Base-by-base conservation (phyloP, 805 yeast species). In the Kockiozyma suomiensis region DNA sequence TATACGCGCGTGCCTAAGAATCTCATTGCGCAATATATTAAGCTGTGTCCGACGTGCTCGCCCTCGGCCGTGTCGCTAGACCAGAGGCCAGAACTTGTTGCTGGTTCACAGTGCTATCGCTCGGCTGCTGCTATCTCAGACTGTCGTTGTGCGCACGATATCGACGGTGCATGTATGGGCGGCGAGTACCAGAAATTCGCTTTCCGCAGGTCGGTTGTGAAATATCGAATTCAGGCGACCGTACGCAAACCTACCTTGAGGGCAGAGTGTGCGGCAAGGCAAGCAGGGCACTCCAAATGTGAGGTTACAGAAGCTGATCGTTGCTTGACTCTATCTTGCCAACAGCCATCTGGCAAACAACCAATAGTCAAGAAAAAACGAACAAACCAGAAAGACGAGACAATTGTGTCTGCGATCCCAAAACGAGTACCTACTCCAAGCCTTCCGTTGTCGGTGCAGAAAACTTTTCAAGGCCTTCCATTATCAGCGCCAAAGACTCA, bases 61-160 rank as follows among this genome's bases (percentile, higher is more conserved):
- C 79, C 93, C 68, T 77, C 84, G 7, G 79, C 87, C 15, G 85
- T 91, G 50, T 88, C 93, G 0, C 97, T 97, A 45, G 80, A 82
- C 45, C 79, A 87, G 5, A 88, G 88, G 71, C 86, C 86, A 1
- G 97, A 62, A 43, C 56, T 53, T 40, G 38, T 19, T 12, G 13
- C 17, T 21, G 55, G 54, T 49, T 33, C 42, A 12, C 37, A 32
- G 32, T 56, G 59, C 45, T 56, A 56, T 30, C 59, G 26, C 41
- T 12, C 17, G 5, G 55, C 59, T 12, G 48, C 59, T 13, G 51
- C 51, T 17, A 6, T 56, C 17, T 4, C 8, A 1, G 42, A n/a
- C 41, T 56, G 59, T 40, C 50, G 55, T 32, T 56, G 59, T 50
- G 23, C 19, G n/a, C 21, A 45, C 30, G 45, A 21, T n/a, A n/a